Evolutionary conservation across 257 asterid genomes (phyloP).

Genomic region (Solanum etuberosum): DNA sequence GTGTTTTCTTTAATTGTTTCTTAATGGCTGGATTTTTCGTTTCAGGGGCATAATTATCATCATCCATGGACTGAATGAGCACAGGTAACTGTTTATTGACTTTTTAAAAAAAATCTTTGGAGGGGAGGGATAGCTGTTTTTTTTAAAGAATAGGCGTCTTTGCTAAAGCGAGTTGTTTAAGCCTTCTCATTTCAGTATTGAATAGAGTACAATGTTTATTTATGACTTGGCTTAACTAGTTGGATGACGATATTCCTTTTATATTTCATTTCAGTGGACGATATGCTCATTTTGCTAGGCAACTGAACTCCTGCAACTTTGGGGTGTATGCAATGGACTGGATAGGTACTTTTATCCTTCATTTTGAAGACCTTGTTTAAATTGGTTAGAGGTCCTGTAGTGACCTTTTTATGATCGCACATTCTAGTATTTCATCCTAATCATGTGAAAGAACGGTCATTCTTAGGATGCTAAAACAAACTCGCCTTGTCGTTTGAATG

Average conservation of each 20-base stretch:
- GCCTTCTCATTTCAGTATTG: background rate
- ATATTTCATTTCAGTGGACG: conserved; percentile 64
- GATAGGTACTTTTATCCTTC: conserved; percentile 46
- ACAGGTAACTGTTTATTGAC: conserved; percentile 37
- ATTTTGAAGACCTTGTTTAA: background rate
- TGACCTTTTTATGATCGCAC: background rate
- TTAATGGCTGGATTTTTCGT: background rate
- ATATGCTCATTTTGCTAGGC: conserved; percentile 74
- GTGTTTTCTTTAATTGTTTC: background rate
- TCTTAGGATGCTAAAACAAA: background rate
- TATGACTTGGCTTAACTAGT: background rate
- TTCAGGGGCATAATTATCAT: conserved; percentile 87
- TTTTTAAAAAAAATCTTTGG: background rate
- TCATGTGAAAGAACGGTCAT: background rate
- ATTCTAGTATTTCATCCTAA: background rate
- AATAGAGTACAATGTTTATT: background rate
- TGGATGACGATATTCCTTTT: background rate
- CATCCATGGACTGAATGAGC: conserved; percentile 97
- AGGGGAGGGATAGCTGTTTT: background rate
- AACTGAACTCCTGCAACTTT: conserved; percentile 54
- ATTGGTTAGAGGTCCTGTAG: background rate
- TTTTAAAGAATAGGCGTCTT: background rate
- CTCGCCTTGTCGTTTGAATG: background rate
- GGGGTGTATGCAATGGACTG: conserved; percentile 98
- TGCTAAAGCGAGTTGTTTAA: background rate